phyloP scores from a whole-genome alignment of 306 rosid species.

The Hippophae gyantsensis region DNA sequence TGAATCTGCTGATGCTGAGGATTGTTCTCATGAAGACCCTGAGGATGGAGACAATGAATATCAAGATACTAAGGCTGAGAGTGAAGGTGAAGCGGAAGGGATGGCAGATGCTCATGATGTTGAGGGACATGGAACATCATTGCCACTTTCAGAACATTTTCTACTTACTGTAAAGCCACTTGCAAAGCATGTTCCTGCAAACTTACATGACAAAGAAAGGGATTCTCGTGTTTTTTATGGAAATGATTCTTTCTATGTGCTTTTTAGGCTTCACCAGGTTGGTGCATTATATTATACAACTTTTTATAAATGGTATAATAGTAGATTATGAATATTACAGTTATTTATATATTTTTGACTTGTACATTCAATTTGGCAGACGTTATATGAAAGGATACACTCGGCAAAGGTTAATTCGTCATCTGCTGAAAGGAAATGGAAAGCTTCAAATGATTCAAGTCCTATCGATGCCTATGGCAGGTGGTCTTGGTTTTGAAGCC shows the following conservation, averaged over 20 bases:
- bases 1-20: constrained; percentile 92
- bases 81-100: constrained; percentile 99
- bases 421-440: constrained; percentile 89
- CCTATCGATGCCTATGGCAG: constrained; percentile 73
- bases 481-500: constrained; percentile 17
- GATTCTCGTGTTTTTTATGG: constrained; percentile 75
- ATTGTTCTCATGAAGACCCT: constrained; percentile 85
- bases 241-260: constrained; percentile 88
- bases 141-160: constrained; percentile 79
- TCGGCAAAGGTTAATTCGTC: constrained; percentile 88
- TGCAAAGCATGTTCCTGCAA: constrained; percentile 62
- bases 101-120: constrained; percentile 89
- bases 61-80: constrained; percentile 80
- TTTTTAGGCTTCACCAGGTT: constrained; percentile 94
- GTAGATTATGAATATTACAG: too few species aligned
- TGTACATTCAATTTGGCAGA: constrained; percentile 43
- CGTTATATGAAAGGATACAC: constrained; percentile 84
- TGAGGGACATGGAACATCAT: constrained; percentile 72
- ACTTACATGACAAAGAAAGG: constrained; percentile 55
- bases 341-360: constrained; percentile 7
- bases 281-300: constrained; percentile 13
- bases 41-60: constrained; percentile 72
- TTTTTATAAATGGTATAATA: not conserved
- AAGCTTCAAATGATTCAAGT: constrained; percentile 57
- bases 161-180: constrained; percentile 75